Conservation (phyloP, 768 basidiomycete genomes). For the Lactarius hatsudake region DNA sequence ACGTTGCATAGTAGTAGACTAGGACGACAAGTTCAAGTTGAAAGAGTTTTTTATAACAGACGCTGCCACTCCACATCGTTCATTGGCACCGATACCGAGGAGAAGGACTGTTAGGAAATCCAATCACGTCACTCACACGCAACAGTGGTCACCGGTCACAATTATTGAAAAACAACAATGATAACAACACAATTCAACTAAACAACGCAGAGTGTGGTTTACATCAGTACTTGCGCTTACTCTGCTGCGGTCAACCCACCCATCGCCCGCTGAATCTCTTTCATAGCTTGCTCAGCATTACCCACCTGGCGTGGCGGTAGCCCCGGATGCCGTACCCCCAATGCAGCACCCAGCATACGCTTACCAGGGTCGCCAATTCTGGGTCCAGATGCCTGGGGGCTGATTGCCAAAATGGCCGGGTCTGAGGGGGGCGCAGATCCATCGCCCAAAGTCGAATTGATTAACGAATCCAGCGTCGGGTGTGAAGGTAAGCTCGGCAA, state of each 20-base stretch:
- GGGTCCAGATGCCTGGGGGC: slow-evolving; percentile 51
- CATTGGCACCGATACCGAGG: slow-evolving; percentile 2
- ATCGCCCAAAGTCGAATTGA: slow-evolving; percentile 67
- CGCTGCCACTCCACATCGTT: background rate
- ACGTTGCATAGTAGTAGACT: slow-evolving; percentile 6
- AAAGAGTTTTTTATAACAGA: background rate
- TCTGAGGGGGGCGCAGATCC: slow-evolving; percentile 53
- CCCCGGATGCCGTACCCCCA: slow-evolving; percentile 79
- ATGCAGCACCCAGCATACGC: slow-evolving; percentile 82
- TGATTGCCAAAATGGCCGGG: slow-evolving; percentile 65
- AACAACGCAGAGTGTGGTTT: background rate
- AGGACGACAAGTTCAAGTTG: background rate
- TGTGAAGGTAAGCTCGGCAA: slow-evolving; percentile 78
- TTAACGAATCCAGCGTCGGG: slow-evolving; percentile 81
- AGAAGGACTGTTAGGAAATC: slow-evolving; percentile 2
- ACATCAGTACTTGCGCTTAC: slow-evolving; percentile 38
- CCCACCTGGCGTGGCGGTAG: slow-evolving; percentile 53
- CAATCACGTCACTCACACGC: background rate
- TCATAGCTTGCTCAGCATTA: slow-evolving; percentile 55
- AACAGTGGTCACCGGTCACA: background rate
- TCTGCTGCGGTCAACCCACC: slow-evolving; percentile 71
- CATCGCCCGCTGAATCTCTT: slow-evolving; percentile 74
- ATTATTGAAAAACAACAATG: slow-evolving; percentile 3
- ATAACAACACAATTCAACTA: slow-evolving; percentile 5
- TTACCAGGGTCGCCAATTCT: slow-evolving; percentile 87